These are phyloP conservation scores for Entamoeba histolytica DNA, from an alignment of 208 protist species.

Conservation along the genomic window DNA sequence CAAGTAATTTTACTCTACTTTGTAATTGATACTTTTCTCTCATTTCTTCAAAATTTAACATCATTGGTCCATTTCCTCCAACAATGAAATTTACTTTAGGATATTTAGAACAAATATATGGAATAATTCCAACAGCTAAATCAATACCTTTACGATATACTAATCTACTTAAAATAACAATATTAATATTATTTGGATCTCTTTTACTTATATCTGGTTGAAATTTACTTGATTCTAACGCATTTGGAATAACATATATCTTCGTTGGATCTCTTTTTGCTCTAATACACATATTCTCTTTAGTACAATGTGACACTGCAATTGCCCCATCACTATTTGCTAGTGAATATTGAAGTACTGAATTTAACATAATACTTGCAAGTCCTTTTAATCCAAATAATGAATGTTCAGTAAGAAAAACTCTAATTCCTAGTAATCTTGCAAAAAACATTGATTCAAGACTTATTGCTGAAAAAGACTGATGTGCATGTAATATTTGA, in stretches of 20 bases:
- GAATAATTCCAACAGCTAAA: conserved; percentile 8
- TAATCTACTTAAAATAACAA: conserved; percentile 5
- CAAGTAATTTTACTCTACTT: neutral
- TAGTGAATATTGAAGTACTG: conserved; percentile 72
- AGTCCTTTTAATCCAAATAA: conserved; percentile 85
- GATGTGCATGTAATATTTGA: conserved; percentile 81
- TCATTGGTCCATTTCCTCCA: conserved; percentile 3
- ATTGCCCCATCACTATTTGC: conserved; percentile 75
- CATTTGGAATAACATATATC: conserved; percentile 87
- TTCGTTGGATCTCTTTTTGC: conserved; percentile 56
- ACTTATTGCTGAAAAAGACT: conserved; percentile 70
- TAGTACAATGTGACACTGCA: conserved; percentile 82
- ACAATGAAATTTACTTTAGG: conserved; percentile 10
- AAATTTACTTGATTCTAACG: conserved; percentile 61
- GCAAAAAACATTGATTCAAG: conserved; percentile 74
- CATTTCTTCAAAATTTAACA: conserved; percentile 4
- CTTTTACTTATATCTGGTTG: conserved; percentile 21
- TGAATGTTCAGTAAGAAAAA: conserved; percentile 87
- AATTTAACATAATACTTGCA: conserved; percentile 76
- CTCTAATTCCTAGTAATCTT: conserved; percentile 67
- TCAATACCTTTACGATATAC: conserved; percentile 5
- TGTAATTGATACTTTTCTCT: neutral
- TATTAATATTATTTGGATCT: neutral
- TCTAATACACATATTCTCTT: conserved; percentile 82
- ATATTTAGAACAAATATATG: neutral